phyloP scores from a whole-genome alignment of 1,284 basidiomycete genomes.

The Ceratobasidium sp. region DNA sequence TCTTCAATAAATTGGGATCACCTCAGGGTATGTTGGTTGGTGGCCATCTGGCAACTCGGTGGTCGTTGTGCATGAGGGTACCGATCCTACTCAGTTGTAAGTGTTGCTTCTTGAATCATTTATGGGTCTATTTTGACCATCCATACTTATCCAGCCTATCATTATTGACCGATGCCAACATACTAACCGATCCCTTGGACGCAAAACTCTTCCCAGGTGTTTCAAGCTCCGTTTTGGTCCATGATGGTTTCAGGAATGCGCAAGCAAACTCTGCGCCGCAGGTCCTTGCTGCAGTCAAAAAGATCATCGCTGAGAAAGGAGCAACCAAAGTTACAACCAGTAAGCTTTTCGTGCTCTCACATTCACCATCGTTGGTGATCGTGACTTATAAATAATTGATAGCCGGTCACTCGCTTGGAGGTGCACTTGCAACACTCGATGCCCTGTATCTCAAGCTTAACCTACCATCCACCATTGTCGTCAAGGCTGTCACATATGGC shows the following conservation, averaged over 20 bases:
- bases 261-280: slow-evolving; percentile 63
- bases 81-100: slow-evolving; percentile 54
- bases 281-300: slow-evolving; percentile 60
- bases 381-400: neutral
- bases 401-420: slow-evolving; percentile 54
- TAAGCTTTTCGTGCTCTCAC: slow-evolving; percentile 42
- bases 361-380: neutral
- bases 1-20: too few species aligned
- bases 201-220: slow-evolving; percentile 65
- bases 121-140: neutral
- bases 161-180: slow-evolving; percentile 61
- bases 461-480: slow-evolving; percentile 51
- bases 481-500: slow-evolving; percentile 59
- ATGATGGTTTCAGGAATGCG: slow-evolving; percentile 62
- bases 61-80: slow-evolving; percentile 52
- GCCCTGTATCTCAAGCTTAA: slow-evolving; percentile 58
- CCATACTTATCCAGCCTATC: slow-evolving; percentile 52
- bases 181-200: slow-evolving; percentile 54
- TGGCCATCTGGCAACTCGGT: slow-evolving; percentile 47
- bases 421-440: slow-evolving; percentile 62
- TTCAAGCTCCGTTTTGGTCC: slow-evolving; percentile 57
- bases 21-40: slow-evolving; percentile 54
- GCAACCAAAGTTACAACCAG: slow-evolving; percentile 57
- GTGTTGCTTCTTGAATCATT: slow-evolving; percentile 39
- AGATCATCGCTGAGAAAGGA: slow-evolving; percentile 53